phyloP scores from a whole-genome alignment of 805 yeast genomes.

The Yamadazyma kitorensis region DNA sequence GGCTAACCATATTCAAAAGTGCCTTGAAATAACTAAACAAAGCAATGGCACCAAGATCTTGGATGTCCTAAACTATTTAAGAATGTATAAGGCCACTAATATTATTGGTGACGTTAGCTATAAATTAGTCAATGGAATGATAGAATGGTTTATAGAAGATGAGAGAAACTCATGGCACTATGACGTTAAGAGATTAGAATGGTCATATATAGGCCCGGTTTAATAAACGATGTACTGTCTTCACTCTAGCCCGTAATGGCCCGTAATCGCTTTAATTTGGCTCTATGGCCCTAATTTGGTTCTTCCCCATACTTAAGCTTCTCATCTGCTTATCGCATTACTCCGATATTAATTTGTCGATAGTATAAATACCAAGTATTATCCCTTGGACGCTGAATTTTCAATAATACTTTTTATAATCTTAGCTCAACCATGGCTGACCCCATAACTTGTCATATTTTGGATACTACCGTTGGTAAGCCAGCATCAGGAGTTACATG shows the following conservation, averaged over 20 bases:
- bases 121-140: conserved; percentile 23
- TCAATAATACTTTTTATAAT: too few species aligned
- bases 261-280: too few species aligned
- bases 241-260: too few species aligned
- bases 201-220: conserved; percentile 14
- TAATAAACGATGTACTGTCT: too few species aligned
- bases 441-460: conserved; percentile 85
- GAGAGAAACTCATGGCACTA: conserved; percentile 24
- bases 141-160: conserved; percentile 20
- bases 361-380: too few species aligned
- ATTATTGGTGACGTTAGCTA: conserved; percentile 13
- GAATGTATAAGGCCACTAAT: conserved; percentile 5
- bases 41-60: conserved; percentile 5
- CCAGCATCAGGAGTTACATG: conserved; percentile 82
- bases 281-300: too few species aligned
- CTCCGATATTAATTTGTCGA: too few species aligned
- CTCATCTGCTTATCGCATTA: too few species aligned
- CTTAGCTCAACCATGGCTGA: conserved; percentile 16
- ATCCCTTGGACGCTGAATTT: not conserved
- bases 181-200: conserved; percentile 15
- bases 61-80: conserved; percentile 9
- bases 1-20: conserved; percentile 13
- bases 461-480: conserved; percentile 78
- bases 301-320: too few species aligned
- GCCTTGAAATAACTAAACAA: conserved; percentile 12